Percentiles rank a stretch among this genome's conserved stretches.
phyloP scores from a whole-genome alignment of 345 rosid genomes.

The Eucalyptus dawsonii region DNA sequence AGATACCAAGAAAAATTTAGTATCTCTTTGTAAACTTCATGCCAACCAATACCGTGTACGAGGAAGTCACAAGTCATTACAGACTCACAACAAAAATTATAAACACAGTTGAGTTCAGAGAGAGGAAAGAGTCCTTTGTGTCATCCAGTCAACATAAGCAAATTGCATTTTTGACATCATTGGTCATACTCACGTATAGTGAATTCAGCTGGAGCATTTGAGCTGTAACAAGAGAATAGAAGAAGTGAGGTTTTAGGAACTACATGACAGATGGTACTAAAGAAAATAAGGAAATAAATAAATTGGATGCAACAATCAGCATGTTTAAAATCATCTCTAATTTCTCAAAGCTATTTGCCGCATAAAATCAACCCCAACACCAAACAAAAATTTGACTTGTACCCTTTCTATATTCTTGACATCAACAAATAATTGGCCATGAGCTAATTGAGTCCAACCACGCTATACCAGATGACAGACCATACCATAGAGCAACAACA shows the following conservation, averaged over 20 bases:
- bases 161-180: background rate
- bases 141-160: background rate
- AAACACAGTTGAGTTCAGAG: background rate
- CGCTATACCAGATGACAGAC: background rate
- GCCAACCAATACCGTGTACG: background rate
- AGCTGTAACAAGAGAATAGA: slow-evolving; percentile 20
- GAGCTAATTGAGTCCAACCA: background rate
- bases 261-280: background rate
- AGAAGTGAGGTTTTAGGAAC: background rate
- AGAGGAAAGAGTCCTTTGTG: background rate
- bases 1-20: background rate
- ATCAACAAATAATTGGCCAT: background rate
- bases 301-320: background rate
- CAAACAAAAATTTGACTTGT: background rate
- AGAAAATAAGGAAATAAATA: background rate
- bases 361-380: background rate
- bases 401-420: background rate
- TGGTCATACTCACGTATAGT: slow-evolving; percentile 74
- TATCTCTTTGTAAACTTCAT: background rate
- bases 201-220: slow-evolving; percentile 57
- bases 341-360: background rate
- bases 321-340: background rate
- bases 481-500: background rate
- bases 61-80: background rate
- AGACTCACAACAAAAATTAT: background rate